Evolutionary conservation across 2,329 filamentous ascomycete genomes (phyloP), one percentile per base, ranked within the genome.

Genomic region (Geosmithia morbida): DNA sequence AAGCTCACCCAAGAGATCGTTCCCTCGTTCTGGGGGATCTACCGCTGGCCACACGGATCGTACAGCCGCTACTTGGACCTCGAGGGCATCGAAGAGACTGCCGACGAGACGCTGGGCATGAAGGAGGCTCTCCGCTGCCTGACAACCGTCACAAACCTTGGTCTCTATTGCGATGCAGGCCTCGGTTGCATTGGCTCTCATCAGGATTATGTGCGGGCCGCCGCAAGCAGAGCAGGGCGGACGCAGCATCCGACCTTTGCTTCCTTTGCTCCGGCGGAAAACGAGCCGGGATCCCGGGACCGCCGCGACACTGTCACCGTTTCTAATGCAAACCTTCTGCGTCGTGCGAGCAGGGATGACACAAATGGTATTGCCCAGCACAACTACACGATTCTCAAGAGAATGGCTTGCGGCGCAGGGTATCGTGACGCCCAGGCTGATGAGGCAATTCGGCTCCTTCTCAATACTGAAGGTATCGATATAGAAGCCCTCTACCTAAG

Each of bases 131-230:
- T 87, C 48, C 66, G 66, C 11, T 73, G 71, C 46, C 66, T 85
- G 2, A 62, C 57, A 2, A 67, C 69, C 8, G 72, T 81, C 2
- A 68, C 66, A 37, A 79, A 84, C 50, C 68, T 87, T n/a, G 82
- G 76, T 0, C 61, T 87, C 3, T 83, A 77, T 17, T 70, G 84
- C 41, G 78, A 84, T 55, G 79, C 73, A 48, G 81, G 82, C 10
- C 66, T 85, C 39, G 83, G 83, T 11, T 85, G 33, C 33, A 37
- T 13, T 11, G 33, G 33, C 33, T 16, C 10, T 16, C 33, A 3
- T 13, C 11, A 6, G 13, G 33, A 37, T 13, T 37, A 11, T 16
- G 11, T 16, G 3, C 33, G 33, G 14, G 33, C 33, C 6, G 33
- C 33, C 33, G 33, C 33, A 3, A 16, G 6, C 33, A 37, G 11